phyloP scores from a whole-genome alignment of 768 basidiomycete species.

The Podaxis rugospora region DNA sequence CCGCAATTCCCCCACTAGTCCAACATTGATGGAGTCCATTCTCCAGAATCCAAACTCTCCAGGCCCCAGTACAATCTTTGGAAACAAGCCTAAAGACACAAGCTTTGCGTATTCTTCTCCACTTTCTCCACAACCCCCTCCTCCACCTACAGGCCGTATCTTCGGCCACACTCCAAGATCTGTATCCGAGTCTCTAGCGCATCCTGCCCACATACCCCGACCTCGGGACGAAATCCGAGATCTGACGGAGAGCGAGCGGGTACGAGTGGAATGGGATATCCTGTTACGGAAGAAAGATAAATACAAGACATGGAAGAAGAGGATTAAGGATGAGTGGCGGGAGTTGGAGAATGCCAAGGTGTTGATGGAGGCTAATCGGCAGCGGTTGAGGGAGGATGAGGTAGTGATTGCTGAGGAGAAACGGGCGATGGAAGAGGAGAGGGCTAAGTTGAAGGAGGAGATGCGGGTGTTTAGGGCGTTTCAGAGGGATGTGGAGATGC shows the following conservation, averaged over 20 bases:
- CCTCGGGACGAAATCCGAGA: not conserved
- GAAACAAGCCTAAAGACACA: not conserved
- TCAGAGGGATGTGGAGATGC: slow-evolving; percentile 4
- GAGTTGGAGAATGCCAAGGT: slow-evolving; percentile 9
- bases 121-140: not conserved
- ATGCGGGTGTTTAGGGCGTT: not conserved
- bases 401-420: slow-evolving; percentile 3
- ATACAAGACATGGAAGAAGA: slow-evolving; percentile 11
- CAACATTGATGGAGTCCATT: not conserved
- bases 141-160: slow-evolving; percentile 1
- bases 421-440: not conserved
- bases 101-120: not conserved
- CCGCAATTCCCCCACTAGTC: not conserved
- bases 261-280: slow-evolving; percentile 11
- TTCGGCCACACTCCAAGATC: not conserved
- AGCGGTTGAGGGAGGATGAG: slow-evolving; percentile 9
- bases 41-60: slow-evolving; percentile 1
- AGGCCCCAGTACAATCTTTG: not conserved
- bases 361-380: slow-evolving; percentile 11
- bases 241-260: not conserved
- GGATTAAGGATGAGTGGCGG: slow-evolving; percentile 11
- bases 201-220: not conserved
- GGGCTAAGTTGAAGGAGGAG: not conserved
- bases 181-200: not conserved
- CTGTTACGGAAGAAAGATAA: slow-evolving; percentile 8